A percentile compares a stretch with the other conserved stretches of the same genome.
phyloP scores from a whole-genome alignment of 1,284 basidiomycete genomes.

The Cryptococcus sp. region DNA sequence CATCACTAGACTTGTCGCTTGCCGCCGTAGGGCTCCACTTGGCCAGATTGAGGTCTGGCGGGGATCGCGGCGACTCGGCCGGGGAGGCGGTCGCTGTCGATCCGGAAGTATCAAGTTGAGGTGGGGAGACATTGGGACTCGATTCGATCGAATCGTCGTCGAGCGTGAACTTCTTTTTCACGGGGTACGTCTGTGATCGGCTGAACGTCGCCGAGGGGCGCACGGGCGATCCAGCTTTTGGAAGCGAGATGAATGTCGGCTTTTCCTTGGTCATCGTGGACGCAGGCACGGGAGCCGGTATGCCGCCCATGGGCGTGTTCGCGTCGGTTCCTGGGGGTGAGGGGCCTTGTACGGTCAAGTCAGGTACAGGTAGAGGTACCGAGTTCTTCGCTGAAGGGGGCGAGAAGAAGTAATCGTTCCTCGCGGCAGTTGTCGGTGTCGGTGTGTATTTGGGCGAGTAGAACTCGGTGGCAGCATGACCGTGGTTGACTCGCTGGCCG shows the following conservation, averaged over 20 bases:
- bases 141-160: slow-evolving; percentile 11
- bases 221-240: slow-evolving; percentile 6
- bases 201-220: slow-evolving; percentile 15
- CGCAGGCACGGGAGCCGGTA: slow-evolving; percentile 7
- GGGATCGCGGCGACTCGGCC: slow-evolving; percentile 43
- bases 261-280: not conserved
- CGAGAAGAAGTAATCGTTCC: slow-evolving; percentile 20
- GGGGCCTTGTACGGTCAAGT: slow-evolving; percentile 27
- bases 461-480: slow-evolving; percentile 41
- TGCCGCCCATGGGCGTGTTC: slow-evolving; percentile 4
- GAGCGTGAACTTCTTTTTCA: slow-evolving; percentile 16
- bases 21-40: slow-evolving; percentile 31
- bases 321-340: slow-evolving; percentile 32
- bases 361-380: slow-evolving; percentile 11
- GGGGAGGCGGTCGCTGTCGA: slow-evolving; percentile 29
- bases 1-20: slow-evolving; percentile 17
- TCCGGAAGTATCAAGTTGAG: slow-evolving; percentile 30
- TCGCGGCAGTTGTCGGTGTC: not conserved
- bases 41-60: slow-evolving; percentile 32
- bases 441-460: slow-evolving; percentile 42
- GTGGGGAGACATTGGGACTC: slow-evolving; percentile 29
- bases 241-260: slow-evolving; percentile 1
- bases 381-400: slow-evolving; percentile 7
- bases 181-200: slow-evolving; percentile 20
- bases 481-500: slow-evolving; percentile 14